Evolutionary conservation across 768 basidiomycete species (phyloP).

Genomic region (Clathrus columnatus): DNA sequence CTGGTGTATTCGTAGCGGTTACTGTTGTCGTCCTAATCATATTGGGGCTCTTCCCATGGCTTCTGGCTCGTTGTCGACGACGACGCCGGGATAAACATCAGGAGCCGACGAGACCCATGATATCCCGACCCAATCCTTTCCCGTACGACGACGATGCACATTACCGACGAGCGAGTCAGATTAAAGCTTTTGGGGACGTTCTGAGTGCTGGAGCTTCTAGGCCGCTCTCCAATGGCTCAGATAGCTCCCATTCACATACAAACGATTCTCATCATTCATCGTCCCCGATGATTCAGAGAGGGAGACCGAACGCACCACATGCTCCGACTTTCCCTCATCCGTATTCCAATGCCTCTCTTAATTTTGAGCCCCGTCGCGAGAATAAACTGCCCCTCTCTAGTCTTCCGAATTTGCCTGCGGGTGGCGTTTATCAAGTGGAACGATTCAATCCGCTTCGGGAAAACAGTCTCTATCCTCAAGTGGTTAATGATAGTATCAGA

Average conservation of each 20-base stretch:
- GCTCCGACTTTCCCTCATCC: not conserved
- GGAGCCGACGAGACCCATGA: not conserved
- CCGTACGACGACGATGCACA: conserved; percentile 3
- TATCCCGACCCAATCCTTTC: not conserved
- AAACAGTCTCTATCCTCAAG: not conserved
- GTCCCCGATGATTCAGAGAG: not conserved
- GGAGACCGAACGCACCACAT: not conserved
- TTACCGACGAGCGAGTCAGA: conserved; percentile 8
- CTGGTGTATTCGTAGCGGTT: conserved; percentile 8
- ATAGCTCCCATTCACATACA: conserved; percentile 1
- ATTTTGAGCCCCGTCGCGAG: not conserved
- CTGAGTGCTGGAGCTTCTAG: conserved; percentile 9
- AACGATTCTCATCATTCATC: not conserved
- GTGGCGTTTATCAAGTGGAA: not conserved
- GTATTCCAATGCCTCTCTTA: not conserved
- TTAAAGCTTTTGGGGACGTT: not conserved
- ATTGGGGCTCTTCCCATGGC: not conserved
- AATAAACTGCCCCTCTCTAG: not conserved
- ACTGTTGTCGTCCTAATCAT: not conserved
- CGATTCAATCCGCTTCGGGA: not conserved
- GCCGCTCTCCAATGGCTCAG: not conserved
- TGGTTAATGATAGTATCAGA: not conserved
- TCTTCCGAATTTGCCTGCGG: not conserved
- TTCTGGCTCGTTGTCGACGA: not conserved
- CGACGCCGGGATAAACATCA: not conserved